Evolutionary conservation across 352 stramenopile genomes (phyloP).

Genomic region (Globisporangium perplexum): DNA sequence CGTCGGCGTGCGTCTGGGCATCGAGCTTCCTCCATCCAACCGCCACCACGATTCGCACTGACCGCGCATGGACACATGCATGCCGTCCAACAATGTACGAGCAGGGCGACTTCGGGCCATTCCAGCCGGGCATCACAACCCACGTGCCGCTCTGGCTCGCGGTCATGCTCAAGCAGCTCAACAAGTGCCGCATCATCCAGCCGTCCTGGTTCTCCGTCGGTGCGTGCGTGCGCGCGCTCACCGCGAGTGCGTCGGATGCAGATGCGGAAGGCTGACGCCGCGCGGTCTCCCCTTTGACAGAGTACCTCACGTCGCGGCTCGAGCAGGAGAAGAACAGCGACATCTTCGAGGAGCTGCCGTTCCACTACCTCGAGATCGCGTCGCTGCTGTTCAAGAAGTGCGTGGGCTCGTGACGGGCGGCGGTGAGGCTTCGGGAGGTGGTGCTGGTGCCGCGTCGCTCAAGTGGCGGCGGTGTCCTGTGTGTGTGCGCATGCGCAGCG

Average conservation of each 20-base stretch:
- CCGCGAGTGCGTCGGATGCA: too few relatives aligned
- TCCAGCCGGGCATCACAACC: constrained; percentile 78
- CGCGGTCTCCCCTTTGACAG: constrained; percentile 11
- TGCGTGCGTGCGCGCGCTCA: constrained; percentile 5
- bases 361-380: constrained; percentile 86
- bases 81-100: too few relatives aligned
- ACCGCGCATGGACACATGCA: too few relatives aligned
- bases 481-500: constrained; percentile 21
- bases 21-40: too few relatives aligned
- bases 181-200: constrained; percentile 83
- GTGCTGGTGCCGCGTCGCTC: background rate
- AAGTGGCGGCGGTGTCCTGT: too few relatives aligned
- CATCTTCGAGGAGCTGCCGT: constrained; percentile 74
- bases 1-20: constrained; percentile 59
- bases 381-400: constrained; percentile 83
- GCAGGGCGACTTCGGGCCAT: constrained; percentile 84
- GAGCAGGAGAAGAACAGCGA: constrained; percentile 73
- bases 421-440: background rate
- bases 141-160: constrained; percentile 87
- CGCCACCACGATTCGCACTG: too few relatives aligned
- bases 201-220: constrained; percentile 81
- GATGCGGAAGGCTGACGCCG: too few relatives aligned
- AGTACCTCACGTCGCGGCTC: constrained; percentile 47
- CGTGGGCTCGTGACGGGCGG: background rate
- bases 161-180: constrained; percentile 84